Evolutionary conservation across 2,329 filamentous ascomycete species (phyloP).

Genomic region (Paraconiothyrium brasiliense): DNA sequence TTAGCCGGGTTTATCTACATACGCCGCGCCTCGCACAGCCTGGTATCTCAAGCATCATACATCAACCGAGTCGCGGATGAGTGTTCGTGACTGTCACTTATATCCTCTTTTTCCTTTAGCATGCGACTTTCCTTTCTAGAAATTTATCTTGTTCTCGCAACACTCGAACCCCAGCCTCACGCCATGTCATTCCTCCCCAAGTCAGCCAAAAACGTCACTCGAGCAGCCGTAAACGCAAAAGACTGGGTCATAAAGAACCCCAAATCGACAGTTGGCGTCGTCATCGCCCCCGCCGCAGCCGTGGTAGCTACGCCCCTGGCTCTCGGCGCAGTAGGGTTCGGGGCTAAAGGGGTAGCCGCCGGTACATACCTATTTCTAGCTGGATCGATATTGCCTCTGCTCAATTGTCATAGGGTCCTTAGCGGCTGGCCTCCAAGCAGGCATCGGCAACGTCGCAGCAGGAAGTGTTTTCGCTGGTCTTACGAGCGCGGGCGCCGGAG

Average conservation of each 20-base stretch:
- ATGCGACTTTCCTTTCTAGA: neutral
- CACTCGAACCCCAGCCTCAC: neutral
- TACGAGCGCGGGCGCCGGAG: constrained; percentile 2
- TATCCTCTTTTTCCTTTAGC: neutral
- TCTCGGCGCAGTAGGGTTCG: constrained; percentile 23
- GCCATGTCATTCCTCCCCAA: neutral
- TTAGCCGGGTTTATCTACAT: neutral
- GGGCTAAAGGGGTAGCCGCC: constrained; percentile 21
- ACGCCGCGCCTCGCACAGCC: neutral
- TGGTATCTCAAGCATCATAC: neutral
- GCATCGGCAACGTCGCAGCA: constrained; percentile 8
- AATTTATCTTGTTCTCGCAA: neutral
- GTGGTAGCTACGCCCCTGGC: constrained; percentile 1
- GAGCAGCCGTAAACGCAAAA: constrained; percentile 12
- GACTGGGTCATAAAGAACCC: constrained; percentile 27
- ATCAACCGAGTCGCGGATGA: neutral
- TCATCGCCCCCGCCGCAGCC: constrained; percentile 19
- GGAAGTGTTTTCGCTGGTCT: constrained; percentile 1
- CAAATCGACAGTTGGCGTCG: constrained; percentile 18
- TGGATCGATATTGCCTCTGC: neutral
- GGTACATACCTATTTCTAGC: constrained; percentile 15
- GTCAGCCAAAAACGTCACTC: neutral
- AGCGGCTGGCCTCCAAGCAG: constrained; percentile 13
- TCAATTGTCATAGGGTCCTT: neutral
- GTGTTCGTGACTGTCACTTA: neutral